These are phyloP conservation scores for Berberis thunbergii DNA, from an alignment of 164 flowering plant genomes.

Conservation along the genomic window DNA sequence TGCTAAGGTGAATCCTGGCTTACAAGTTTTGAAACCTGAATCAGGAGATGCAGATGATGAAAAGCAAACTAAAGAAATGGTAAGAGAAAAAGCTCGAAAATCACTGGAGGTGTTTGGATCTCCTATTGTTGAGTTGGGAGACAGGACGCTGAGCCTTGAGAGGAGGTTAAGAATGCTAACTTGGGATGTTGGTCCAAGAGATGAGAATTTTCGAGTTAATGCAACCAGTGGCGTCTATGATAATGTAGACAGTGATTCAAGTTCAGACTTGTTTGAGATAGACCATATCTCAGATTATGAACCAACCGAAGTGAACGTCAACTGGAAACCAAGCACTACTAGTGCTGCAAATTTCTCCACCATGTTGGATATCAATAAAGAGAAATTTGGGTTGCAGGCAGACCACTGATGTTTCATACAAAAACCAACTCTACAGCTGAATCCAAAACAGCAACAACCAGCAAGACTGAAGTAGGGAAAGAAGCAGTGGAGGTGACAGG, in stretches of 20 bases:
- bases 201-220: slow-evolving; percentile 17
- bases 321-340: neutral
- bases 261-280: slow-evolving; percentile 90
- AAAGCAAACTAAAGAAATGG: slow-evolving; percentile 3
- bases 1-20: slow-evolving; percentile 5
- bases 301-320: slow-evolving; percentile 26
- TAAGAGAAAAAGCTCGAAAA: slow-evolving; percentile 20
- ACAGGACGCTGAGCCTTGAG: slow-evolving; percentile 20
- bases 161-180: slow-evolving; percentile 29
- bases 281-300: slow-evolving; percentile 48
- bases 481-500: no score
- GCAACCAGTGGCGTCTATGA: neutral
- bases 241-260: slow-evolving; percentile 45
- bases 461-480: no score
- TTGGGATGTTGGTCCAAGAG: slow-evolving; percentile 26
- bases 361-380: slow-evolving; percentile 24
- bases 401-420: neutral
- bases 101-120: slow-evolving; percentile 57
- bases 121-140: slow-evolving; percentile 24
- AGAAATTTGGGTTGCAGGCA: neutral
- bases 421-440: neutral
- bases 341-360: slow-evolving; percentile 28
- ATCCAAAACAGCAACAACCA: neutral
- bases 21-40: slow-evolving; percentile 11
- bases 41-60: slow-evolving; percentile 9